Conservation (phyloP, 768 basidiomycete genomes). For the Leccinum truebloodii region DNA sequence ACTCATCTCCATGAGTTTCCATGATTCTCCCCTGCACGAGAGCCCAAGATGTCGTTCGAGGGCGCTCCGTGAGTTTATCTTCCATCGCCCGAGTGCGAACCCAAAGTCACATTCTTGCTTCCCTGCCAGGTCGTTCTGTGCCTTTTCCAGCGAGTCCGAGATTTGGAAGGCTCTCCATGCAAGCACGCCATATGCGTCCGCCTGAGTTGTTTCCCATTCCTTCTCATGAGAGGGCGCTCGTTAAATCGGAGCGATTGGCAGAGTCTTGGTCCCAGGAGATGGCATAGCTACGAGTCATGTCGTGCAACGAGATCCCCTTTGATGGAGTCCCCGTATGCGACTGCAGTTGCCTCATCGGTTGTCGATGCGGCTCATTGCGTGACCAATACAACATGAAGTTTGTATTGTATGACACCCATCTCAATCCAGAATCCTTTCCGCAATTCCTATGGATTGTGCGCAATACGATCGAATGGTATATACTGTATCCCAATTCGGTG, state of each 20-base stretch:
- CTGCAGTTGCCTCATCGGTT: not conserved
- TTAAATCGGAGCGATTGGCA: not conserved
- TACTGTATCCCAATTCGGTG: not conserved
- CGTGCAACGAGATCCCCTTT: not conserved
- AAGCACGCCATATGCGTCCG: not conserved
- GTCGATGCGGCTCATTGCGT: not conserved
- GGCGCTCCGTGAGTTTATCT: not conserved
- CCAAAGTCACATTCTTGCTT: no score
- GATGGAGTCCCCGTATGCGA: no score
- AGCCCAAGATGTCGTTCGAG: not conserved
- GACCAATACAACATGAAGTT: not conserved
- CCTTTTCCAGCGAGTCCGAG: not conserved
- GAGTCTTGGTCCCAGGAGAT: not conserved
- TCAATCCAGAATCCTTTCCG: no score
- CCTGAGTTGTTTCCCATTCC: not conserved
- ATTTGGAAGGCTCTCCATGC: not conserved
- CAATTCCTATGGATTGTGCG: no score
- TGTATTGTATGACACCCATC: not conserved
- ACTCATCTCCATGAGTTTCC: not conserved
- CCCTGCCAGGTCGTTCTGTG: not conserved
- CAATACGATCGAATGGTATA: not conserved
- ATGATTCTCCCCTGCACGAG: no score
- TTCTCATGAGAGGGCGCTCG: not conserved
- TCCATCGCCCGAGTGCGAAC: not conserved
- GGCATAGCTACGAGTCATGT: not conserved